Conservation (phyloP, 805 yeast species). For the Spathaspora boniae region DNA sequence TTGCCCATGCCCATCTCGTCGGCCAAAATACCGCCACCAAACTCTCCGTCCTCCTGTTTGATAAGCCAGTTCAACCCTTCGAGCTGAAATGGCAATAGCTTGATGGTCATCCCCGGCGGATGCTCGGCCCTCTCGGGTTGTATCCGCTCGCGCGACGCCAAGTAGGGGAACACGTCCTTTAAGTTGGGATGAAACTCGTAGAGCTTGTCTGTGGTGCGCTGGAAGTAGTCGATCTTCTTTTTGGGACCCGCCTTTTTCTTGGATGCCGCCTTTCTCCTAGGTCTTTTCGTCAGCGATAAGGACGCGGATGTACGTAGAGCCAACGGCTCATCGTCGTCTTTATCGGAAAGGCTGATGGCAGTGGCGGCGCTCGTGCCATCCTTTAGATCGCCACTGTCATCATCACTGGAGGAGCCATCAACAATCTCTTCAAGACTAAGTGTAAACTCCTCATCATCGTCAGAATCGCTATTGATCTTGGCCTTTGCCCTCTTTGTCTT, state of each 20-base stretch:
- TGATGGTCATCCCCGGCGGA: conserved; percentile 73
- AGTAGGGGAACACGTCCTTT: conserved; percentile 63
- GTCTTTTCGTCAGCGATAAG: conserved; percentile 15
- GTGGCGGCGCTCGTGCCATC: too few species aligned
- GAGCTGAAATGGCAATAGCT: conserved; percentile 81
- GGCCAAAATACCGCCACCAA: conserved; percentile 88
- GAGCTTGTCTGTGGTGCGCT: conserved; percentile 63
- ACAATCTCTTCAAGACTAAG: conserved; percentile 17
- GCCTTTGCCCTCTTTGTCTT: conserved; percentile 7
- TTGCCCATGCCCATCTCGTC: conserved; percentile 99
- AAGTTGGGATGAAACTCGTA: conserved; percentile 79
- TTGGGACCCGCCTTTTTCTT: conserved; percentile 39
- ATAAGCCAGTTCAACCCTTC: conserved; percentile 92
- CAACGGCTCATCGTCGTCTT: conserved; percentile 25
- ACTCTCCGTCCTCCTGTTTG: conserved; percentile 74
- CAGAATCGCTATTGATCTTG: conserved; percentile 9
- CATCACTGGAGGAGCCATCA: conserved; percentile 20
- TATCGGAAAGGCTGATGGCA: too few species aligned
- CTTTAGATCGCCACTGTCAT: conserved; percentile 23
- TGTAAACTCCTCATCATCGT: conserved; percentile 13
- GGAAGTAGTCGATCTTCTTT: conserved; percentile 64
- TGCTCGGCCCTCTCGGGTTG: conserved; percentile 60
- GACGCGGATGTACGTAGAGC: conserved; percentile 21
- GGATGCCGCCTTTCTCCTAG: conserved; percentile 13
- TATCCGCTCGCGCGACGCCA: conserved; percentile 46